A percentile compares a stretch with the other conserved stretches of the same genome.
These are phyloP conservation scores for Helotiales sp. DNA, from an alignment of 2,329 filamentous ascomycete genomes.

Conservation along the genomic window DNA sequence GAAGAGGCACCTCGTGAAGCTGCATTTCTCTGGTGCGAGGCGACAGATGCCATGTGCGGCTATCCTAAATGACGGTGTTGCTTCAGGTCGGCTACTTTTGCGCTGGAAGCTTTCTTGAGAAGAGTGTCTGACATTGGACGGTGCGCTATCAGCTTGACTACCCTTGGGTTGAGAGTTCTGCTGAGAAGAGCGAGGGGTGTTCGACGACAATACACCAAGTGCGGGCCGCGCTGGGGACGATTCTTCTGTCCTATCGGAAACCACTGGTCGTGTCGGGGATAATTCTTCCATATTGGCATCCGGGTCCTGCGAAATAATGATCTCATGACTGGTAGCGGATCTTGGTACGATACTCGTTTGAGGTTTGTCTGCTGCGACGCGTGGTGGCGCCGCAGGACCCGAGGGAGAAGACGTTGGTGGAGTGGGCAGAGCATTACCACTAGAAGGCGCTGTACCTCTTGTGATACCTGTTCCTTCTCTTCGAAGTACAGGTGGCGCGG, in stretches of 20 bases:
- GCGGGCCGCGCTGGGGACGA: neutral
- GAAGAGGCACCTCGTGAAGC: slow-evolving; percentile 22
- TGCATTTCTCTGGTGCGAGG: slow-evolving; percentile 13
- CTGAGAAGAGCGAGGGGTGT: neutral
- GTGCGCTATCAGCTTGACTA: neutral
- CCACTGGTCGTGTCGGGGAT: neutral
- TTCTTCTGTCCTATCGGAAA: too few species aligned
- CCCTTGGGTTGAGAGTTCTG: neutral
- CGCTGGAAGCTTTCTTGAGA: neutral
- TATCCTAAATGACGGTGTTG: neutral
- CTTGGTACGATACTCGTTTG: neutral
- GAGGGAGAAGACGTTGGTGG: slow-evolving; percentile 3
- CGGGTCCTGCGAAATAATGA: neutral
- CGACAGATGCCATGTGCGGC: slow-evolving; percentile 19
- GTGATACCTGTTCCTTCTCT: slow-evolving; percentile 14
- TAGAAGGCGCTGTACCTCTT: neutral
- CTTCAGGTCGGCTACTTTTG: neutral
- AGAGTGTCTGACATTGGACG: neutral
- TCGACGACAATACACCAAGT: neutral
- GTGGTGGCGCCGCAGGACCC: neutral
- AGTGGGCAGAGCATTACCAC: neutral
- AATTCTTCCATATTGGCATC: neutral
- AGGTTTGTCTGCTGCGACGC: neutral
- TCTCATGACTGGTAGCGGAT: neutral
- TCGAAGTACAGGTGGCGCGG: slow-evolving; percentile 41